Percentiles rank a stretch among this genome's conserved stretches.
Conservation (phyloP, 768 basidiomycete species). For the Suillus cothurnatus region DNA sequence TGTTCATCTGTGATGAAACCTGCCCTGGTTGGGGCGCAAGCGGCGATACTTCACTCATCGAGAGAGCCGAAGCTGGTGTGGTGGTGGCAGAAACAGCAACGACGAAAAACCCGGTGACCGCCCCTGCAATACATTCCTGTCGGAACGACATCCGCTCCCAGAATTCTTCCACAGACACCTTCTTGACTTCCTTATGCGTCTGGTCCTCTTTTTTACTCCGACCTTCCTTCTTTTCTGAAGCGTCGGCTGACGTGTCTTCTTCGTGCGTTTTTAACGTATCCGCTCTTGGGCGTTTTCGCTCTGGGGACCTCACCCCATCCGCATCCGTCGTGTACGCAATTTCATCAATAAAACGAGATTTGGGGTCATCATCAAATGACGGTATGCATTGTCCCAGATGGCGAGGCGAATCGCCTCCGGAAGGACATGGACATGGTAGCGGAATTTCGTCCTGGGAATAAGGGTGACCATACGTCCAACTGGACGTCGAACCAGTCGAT, state of each 20-base stretch:
- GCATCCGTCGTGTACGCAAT: slow-evolving; percentile 73
- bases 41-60: slow-evolving; percentile 38
- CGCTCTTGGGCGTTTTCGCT: slow-evolving; percentile 56
- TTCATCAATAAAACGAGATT: slow-evolving; percentile 91
- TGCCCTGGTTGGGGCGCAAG: slow-evolving; percentile 58
- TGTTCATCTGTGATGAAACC: slow-evolving; percentile 65
- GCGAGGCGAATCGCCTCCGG: slow-evolving; percentile 34
- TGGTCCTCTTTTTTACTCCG: slow-evolving; percentile 34
- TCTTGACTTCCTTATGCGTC: slow-evolving; percentile 55
- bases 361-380: slow-evolving; percentile 95
- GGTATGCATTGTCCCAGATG: slow-evolving; percentile 78
- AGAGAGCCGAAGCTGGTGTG: slow-evolving; percentile 10
- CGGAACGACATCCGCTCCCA: slow-evolving; percentile 98
- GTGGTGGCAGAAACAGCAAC: slow-evolving; percentile 46
- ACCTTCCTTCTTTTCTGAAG: slow-evolving; percentile 30
- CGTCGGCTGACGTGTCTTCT: slow-evolving; percentile 28
- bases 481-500: slow-evolving; percentile 17
- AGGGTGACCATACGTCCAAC: slow-evolving; percentile 82
- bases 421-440: slow-evolving; percentile 49
- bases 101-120: slow-evolving; percentile 93
- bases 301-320: slow-evolving; percentile 60
- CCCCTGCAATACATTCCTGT: slow-evolving; percentile 90
- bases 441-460: slow-evolving; percentile 51
- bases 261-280: slow-evolving; percentile 13
- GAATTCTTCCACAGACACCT: slow-evolving; percentile 76